Evolutionary conservation across 2,329 filamentous ascomycete genomes (phyloP).

Genomic region (Colletotrichum somersetense): DNA sequence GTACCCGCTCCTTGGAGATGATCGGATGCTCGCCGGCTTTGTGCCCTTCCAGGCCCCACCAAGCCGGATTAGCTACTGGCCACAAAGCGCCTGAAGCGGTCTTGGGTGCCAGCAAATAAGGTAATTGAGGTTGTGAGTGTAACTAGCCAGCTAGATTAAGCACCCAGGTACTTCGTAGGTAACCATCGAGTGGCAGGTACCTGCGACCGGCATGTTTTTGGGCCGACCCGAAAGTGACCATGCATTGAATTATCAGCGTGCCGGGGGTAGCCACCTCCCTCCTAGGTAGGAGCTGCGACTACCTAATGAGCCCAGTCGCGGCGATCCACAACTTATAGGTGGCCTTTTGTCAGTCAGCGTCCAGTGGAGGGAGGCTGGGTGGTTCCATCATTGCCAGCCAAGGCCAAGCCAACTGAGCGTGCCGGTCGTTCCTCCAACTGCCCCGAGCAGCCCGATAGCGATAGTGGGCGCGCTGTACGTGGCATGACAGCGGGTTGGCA

Average conservation of each 20-base stretch:
- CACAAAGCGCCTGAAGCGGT: neutral
- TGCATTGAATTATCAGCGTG: conserved; percentile 2
- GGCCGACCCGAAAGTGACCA: neutral
- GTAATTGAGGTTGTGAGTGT: conserved; percentile 1
- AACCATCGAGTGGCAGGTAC: neutral
- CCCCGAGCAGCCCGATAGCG: neutral
- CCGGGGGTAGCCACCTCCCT: neutral
- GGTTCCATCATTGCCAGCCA: conserved; percentile 5
- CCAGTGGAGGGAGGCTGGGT: conserved; percentile 18
- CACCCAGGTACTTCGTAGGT: neutral
- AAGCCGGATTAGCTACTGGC: conserved; percentile 12
- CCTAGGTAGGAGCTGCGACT: neutral
- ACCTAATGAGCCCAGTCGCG: neutral
- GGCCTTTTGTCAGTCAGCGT: conserved; percentile 33
- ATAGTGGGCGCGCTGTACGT: conserved; percentile 14
- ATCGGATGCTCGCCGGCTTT: conserved; percentile 23
- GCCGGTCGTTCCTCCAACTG: conserved; percentile 17
- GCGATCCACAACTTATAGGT: conserved; percentile 22
- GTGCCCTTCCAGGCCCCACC: conserved; percentile 29
- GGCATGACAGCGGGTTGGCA: conserved; percentile 7
- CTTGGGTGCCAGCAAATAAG: conserved; percentile 3
- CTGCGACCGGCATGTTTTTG: conserved; percentile 12
- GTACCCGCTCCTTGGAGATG: conserved; percentile 1
- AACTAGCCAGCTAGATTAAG: neutral
- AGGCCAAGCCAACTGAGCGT: conserved; percentile 31